Evolutionary conservation across 1,284 basidiomycete species (phyloP).

Genomic region (Cryptococcus sp.): DNA sequence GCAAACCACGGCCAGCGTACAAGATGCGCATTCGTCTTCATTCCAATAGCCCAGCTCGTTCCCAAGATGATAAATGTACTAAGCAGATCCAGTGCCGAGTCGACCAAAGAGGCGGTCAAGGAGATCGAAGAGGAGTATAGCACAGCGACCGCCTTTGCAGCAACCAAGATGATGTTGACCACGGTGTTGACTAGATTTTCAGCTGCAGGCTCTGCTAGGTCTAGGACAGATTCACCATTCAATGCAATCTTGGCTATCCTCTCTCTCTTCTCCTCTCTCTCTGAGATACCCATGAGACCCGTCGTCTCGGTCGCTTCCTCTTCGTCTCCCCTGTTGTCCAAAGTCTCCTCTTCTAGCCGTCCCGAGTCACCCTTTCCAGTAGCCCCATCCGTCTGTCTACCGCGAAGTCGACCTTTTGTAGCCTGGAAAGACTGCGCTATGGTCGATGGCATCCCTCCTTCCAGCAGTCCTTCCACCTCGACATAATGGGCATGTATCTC

Average conservation of each 20-base stretch:
- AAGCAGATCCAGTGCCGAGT: slow-evolving; percentile 53
- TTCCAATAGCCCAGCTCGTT: slow-evolving; percentile 43
- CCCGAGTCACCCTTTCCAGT: background rate
- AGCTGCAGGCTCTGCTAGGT: background rate
- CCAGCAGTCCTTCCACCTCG: slow-evolving; percentile 44
- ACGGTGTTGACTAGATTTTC: slow-evolving; percentile 40
- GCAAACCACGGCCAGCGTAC: slow-evolving; percentile 15
- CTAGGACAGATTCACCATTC: slow-evolving; percentile 28
- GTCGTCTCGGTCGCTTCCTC: slow-evolving; percentile 22
- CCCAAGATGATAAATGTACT: slow-evolving; percentile 50
- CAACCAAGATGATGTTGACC: slow-evolving; percentile 51
- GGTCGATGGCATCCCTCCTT: slow-evolving; percentile 37
- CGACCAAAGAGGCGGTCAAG: slow-evolving; percentile 53
- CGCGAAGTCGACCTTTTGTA: background rate
- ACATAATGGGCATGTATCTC: slow-evolving; percentile 34
- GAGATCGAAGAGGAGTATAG: slow-evolving; percentile 54
- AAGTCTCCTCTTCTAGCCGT: background rate
- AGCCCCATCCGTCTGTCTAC: no score
- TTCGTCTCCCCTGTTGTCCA: slow-evolving; percentile 1
- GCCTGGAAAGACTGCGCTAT: slow-evolving; percentile 38
- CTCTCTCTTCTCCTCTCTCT: slow-evolving; percentile 34
- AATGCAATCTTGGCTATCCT: slow-evolving; percentile 34
- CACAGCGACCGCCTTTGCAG: slow-evolving; percentile 51
- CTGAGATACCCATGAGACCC: slow-evolving; percentile 23
- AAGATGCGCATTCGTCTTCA: slow-evolving; percentile 35